Percentiles rank a stretch among this genome's conserved stretches.
Evolutionary conservation across 225 moss, liverwort and hornwort species (phyloP).

Genomic region (Antitrichia curtipendula): DNA sequence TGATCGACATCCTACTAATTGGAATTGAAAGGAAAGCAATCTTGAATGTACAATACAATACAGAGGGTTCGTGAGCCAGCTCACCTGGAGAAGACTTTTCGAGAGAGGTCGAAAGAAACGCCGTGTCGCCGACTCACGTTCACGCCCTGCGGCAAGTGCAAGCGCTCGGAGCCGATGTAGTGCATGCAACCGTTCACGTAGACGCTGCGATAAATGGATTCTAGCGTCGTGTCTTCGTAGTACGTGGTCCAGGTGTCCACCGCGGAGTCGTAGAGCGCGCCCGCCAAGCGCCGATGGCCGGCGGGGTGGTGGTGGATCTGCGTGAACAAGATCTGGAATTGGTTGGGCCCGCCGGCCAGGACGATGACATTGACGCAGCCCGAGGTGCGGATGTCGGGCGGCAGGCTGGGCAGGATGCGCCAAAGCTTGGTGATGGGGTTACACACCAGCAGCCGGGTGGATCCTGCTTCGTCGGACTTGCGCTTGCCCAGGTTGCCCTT

Average conservation of each 20-base stretch:
- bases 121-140: not conserved
- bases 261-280: slow-evolving; percentile 11
- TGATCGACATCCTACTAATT: not conserved
- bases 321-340: slow-evolving; percentile 16
- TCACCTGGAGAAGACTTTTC: not conserved
- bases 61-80: not conserved
- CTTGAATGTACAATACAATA: not conserved
- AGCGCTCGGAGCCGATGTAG: slow-evolving; percentile 11
- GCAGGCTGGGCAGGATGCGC: slow-evolving; percentile 15
- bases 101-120: slow-evolving; percentile 5
- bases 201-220: slow-evolving; percentile 11
- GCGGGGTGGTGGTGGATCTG: not conserved
- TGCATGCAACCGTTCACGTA: slow-evolving; percentile 17
- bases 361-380: slow-evolving; percentile 11
- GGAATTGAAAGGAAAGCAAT: not conserved
- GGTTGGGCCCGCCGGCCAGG: slow-evolving; percentile 4
- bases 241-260: not conserved
- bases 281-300: not conserved
- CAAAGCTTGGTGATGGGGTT: slow-evolving; percentile 21
- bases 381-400: not conserved
- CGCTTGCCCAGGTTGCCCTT: slow-evolving; percentile 9
- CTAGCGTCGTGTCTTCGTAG: not conserved
- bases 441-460: slow-evolving; percentile 7
- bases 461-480: not conserved
- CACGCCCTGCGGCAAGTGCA: not conserved